These are phyloP conservation scores for Thalassiosira mediterranea DNA, from an alignment of 352 stramenopile species.

Conservation along the genomic window DNA sequence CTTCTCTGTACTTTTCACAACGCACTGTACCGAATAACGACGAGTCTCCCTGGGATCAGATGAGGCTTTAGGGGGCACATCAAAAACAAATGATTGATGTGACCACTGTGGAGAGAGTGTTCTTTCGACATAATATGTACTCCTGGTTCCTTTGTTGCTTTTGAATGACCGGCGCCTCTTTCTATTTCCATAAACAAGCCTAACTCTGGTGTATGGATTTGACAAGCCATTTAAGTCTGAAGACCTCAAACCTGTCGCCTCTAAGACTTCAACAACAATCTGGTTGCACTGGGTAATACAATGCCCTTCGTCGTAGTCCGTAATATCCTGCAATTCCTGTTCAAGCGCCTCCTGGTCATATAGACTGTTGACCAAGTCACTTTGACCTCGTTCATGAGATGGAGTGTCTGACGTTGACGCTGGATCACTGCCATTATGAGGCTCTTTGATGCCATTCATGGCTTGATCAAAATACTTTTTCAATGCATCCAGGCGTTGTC, in stretches of 20 bases:
- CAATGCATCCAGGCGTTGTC: conserved; percentile 46
- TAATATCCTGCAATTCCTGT: conserved; percentile 47
- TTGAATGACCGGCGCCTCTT: conserved; percentile 66
- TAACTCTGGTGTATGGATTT: conserved; percentile 82
- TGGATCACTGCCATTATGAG: too few species aligned
- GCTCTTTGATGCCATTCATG: too few species aligned
- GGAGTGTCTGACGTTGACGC: too few species aligned
- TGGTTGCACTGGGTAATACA: conserved; percentile 77
- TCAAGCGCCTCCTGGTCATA: conserved; percentile 35
- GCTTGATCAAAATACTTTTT: conserved; percentile 18
- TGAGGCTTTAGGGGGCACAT: conserved; percentile 74
- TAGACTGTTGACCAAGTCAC: conserved; percentile 4
- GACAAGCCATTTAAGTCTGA: conserved; percentile 73
- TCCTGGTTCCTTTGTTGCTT: conserved; percentile 52
- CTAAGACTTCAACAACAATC: conserved; percentile 79
- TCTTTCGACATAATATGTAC: conserved; percentile 83
- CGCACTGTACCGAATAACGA: conserved; percentile 70
- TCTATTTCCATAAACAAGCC: conserved; percentile 47
- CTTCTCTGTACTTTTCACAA: conserved; percentile 72
- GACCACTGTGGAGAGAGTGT: conserved; percentile 77
- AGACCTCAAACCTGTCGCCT: conserved; percentile 77
- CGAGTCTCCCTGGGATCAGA: conserved; percentile 62
- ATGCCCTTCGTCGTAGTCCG: conserved; percentile 59
- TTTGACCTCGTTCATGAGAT: too few species aligned
- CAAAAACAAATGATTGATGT: conserved; percentile 82